Evolutionary conservation across 179 eudicot genomes (phyloP), one percentile per base, ranked within the genome.

Genomic region (Drosera spatulata): DNA sequence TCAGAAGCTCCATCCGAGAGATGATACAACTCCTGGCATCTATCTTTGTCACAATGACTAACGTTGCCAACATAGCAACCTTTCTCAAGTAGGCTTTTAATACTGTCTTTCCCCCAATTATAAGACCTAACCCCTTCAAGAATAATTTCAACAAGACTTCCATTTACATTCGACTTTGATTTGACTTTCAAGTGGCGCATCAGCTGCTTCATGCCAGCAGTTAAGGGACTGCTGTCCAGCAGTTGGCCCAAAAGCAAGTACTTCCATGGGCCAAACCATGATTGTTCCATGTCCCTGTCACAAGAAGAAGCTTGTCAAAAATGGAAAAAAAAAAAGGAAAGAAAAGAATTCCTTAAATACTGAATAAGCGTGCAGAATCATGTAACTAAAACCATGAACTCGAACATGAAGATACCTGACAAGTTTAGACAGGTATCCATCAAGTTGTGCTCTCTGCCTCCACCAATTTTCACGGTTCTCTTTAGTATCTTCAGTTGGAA

Each of bases 261-360:
- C 61, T 79, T 89, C 93, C 96, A 86, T 13, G 70, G 74, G 60
- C 96, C 95, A 64, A 89, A 72, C 99, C 99, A 93, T 59, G 59
- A 66, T 42, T 89, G 86, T 69, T 93, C 99, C 71, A 93, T 51
- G 69, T 81, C 80, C 66, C 99, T 93, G 73, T 50, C 55, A 50
- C 56, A 59, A 38, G 10, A 8, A 54, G 37, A 58, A 58, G 44
- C 13, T 64, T n/a, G 7, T 58, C 60, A 62, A 3, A 13, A 41
- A 52, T 9, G 38, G 42, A 22, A 22, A 22, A 22, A 22, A 22
- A 22, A 22, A 22, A 22, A n/a, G n/a, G n/a, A n/a, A n/a, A n/a
- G n/a, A n/a, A 22, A 22, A 22, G 1, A 22, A 22, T 22, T 22
- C 33, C 33, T 22, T 22, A 1, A 22, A 22, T 22, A 22, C 33